Percentiles rank a stretch among this genome's conserved stretches.
phyloP scores from a whole-genome alignment of 345 rosid genomes.

The Eucalyptus coolabah region DNA sequence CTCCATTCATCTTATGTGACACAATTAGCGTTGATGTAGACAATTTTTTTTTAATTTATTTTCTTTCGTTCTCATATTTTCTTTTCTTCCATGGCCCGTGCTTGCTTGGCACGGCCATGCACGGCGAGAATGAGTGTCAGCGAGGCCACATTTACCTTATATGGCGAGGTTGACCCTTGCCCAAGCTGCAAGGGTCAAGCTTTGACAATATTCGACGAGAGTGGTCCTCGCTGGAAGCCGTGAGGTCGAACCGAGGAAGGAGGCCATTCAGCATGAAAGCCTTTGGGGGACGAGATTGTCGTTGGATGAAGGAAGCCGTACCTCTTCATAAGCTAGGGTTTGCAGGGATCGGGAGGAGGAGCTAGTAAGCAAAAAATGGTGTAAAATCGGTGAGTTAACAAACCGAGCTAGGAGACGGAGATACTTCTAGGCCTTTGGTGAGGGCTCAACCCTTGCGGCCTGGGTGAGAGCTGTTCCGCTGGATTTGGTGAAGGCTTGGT shows the following conservation, averaged over 20 bases:
- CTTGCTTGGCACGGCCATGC: not conserved
- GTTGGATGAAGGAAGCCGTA: not conserved
- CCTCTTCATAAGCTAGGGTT: not conserved
- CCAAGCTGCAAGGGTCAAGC: not conserved
- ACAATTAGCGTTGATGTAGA: accelerated
- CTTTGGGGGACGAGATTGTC: not conserved
- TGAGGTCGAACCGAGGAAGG: not conserved
- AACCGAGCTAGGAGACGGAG: too few relatives aligned
- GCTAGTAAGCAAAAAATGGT: not conserved
- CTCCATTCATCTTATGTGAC: not conserved
- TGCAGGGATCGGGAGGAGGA: not conserved
- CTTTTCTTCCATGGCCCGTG: not conserved
- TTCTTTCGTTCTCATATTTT: not conserved
- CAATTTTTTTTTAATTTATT: too few relatives aligned
- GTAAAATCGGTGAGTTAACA: not conserved
- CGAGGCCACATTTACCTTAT: not conserved
- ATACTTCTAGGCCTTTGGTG: not conserved
- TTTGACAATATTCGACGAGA: not conserved
- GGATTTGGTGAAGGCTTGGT: not conserved
- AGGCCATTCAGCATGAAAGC: not conserved
- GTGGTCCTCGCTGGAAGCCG: not conserved
- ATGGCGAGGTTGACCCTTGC: too few relatives aligned
- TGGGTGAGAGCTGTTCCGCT: not conserved
- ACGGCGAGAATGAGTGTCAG: not conserved
- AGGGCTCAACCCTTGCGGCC: not conserved